Evolutionary conservation across 1,284 basidiomycete species (phyloP), one percentile per base, ranked within the genome.

Genomic region (Psilocybe mexicana): DNA sequence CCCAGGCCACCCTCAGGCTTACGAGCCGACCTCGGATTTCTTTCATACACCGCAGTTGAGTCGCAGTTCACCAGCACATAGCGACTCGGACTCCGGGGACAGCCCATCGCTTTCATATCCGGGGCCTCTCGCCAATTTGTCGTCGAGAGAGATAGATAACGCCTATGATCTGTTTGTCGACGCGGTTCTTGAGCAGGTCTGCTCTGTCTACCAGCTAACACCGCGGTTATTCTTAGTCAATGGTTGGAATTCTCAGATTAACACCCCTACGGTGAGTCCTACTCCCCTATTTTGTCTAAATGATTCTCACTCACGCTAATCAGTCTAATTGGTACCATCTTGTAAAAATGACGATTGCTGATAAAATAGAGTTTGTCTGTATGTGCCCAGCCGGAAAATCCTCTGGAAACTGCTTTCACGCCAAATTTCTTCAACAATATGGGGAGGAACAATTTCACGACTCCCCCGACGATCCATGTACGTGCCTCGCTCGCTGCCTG

Each of bases 131-230:
- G 18, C 18, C 18, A 18, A 18, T 18, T 18, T 18, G 18, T 18
- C 18, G 18, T 18, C 18, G 18, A 18, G 18, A 18, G 18, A 18
- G 18, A 18, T 18, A 18, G 18, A 26, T 30, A 50, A 52, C 24
- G 7, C 40, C 3, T 59, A 52, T 35, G 10, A 45, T 1, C 12
- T 12, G 6, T 61, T 61, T 23, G 51, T 61, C 10, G 51, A 52
- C 1, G 53, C 56, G 2, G 54, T 61, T 10, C 10, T 63, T 3
- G 40, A 53, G 0, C 59, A 61, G 1, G 60, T 58, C 24, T 58
- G 56, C 14, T 38, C 54, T 2, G 40, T 63, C 7, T 63, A 61
- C 14, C 62, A 61, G 24, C 30, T 63, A 2, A 52, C 44, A 12
- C 30, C 43, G 5, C 43, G 18, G 11, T n/a, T 59, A 2, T 63